A percentile compares a stretch with the other conserved stretches of the same genome.
These are phyloP conservation scores for Clonostachys solani DNA, from an alignment of 2,329 filamentous ascomycete species.

Conservation along the genomic window DNA sequence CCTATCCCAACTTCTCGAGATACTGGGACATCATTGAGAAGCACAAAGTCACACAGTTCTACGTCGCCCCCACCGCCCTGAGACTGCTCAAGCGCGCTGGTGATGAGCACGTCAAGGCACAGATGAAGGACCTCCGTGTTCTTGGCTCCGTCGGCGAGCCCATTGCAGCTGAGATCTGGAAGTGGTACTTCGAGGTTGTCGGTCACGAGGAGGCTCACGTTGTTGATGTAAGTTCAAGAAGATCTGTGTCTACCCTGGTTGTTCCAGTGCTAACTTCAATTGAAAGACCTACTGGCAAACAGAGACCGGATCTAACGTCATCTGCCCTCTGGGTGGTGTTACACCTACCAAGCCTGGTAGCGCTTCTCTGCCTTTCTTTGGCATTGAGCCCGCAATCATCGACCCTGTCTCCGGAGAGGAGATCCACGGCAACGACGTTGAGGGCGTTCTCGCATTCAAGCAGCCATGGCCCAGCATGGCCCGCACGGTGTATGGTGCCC, in stretches of 20 bases:
- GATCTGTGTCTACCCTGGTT: background rate
- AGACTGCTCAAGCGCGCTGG: slow-evolving; percentile 92
- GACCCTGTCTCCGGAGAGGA: slow-evolving; percentile 94
- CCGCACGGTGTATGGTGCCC: slow-evolving; percentile 93
- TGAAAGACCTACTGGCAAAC: slow-evolving; percentile 98
- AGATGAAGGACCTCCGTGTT: slow-evolving; percentile 86
- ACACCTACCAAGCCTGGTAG: slow-evolving; percentile 96
- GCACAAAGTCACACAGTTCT: slow-evolving; percentile 95
- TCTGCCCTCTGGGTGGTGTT: slow-evolving; percentile 86
- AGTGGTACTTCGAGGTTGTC: slow-evolving; percentile 97
- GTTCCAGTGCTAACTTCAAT: slow-evolving; percentile 5
- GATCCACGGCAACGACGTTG: slow-evolving; percentile 91
- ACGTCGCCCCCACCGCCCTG: slow-evolving; percentile 92
- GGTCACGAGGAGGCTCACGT: slow-evolving; percentile 92
- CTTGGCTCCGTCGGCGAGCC: slow-evolving; percentile 95
- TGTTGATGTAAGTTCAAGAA: slow-evolving; percentile 74
- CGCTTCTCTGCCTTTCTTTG: slow-evolving; percentile 95
- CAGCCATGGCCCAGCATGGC: slow-evolving; percentile 99
- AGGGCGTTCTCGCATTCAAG: slow-evolving; percentile 96
- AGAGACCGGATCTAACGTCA: slow-evolving; percentile 95
- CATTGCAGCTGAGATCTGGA: slow-evolving; percentile 97
- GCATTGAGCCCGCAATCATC: slow-evolving; percentile 95
- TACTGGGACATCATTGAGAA: slow-evolving; percentile 99
- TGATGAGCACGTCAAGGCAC: slow-evolving; percentile 82
- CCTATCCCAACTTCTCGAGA: slow-evolving; percentile 94